Base-by-base conservation (phyloP, 176 grass and related monocot genomes). In the Rhynchospora breviuscula region DNA sequence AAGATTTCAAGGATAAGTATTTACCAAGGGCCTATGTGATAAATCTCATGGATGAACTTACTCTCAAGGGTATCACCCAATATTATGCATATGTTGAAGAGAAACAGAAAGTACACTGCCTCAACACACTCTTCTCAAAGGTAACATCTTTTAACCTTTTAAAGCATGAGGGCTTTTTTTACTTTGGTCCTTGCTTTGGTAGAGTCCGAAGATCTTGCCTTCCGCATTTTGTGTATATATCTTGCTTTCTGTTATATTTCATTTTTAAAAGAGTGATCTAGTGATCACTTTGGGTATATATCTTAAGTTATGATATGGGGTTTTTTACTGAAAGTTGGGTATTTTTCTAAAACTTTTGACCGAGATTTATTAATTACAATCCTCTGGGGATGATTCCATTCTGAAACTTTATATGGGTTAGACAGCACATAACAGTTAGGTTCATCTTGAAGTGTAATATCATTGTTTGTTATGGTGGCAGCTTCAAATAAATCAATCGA, bases 401-500 rank as follows among this genome's bases (percentile, higher is more conserved):
- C 6, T 72, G 66, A 72, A 40, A 72, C 47, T 48, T 72, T 15
- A 22, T 19, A 22, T 19, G 40, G 40, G 15, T 45, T 13, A 46
- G 18, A 71, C 40, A 47, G 15, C 40, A 71, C 17, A n/a, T 40
- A 71, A 45, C 47, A 11, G 70, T 74, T 2, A 40, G 18, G 45
- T 52, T 74, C 19, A 9, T 74, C 11, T 21, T 48, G 19, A 51
- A 51, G 70, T 74, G 46, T 45, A 51, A 74, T 74, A 48, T 48
- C 18, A 22, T 10, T 51, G 8, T 63, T 83, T 49, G 67, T 73
- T 70, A 88, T 84, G 46, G 57, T n/a, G 17, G 12, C 84, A 94
- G 93, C 90, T 92, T 85, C 93, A 94, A 94, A 94, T 94, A 21
- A 97, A 97, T 18, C 94, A 94, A 66, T 94, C 94, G 45, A 97